phyloP scores from a whole-genome alignment of 441 rosid species.

The Metrosideros polymorpha region DNA sequence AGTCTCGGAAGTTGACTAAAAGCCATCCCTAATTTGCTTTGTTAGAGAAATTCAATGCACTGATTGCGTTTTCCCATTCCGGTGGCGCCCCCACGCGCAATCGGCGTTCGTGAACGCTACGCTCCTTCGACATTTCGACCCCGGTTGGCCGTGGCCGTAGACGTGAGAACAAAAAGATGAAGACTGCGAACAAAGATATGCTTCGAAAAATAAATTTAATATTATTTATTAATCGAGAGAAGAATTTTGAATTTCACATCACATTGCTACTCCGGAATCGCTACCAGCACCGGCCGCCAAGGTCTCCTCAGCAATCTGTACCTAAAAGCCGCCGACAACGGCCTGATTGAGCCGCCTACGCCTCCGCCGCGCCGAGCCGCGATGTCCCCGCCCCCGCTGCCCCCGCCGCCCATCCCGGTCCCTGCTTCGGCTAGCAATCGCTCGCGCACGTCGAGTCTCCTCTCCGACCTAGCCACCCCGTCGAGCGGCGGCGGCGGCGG shows the following conservation, averaged over 20 bases:
- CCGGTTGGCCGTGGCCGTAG: background rate
- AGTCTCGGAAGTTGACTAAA: background rate
- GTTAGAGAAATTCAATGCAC: background rate
- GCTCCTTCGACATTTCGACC: background rate
- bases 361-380: background rate
- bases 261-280: slow-evolving; percentile 56
- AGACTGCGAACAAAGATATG: background rate
- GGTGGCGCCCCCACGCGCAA: background rate
- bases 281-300: slow-evolving; percentile 79
- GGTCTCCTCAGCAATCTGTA: slow-evolving; percentile 61
- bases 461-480: slow-evolving; percentile 15
- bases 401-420: slow-evolving; percentile 6
- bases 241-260: background rate
- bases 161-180: background rate
- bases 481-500: slow-evolving; percentile 40
- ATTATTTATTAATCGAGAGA: background rate
- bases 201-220: background rate
- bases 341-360: background rate
- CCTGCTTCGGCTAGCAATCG: background rate
- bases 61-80: background rate
- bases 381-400: slow-evolving; percentile 2
- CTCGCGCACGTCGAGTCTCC: slow-evolving; percentile 4
- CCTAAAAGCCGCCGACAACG: slow-evolving; percentile 28
- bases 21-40: background rate
- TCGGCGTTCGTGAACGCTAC: background rate